phyloP scores from a whole-genome alignment of 345 rosid species.

The Sapria himalayana region DNA sequence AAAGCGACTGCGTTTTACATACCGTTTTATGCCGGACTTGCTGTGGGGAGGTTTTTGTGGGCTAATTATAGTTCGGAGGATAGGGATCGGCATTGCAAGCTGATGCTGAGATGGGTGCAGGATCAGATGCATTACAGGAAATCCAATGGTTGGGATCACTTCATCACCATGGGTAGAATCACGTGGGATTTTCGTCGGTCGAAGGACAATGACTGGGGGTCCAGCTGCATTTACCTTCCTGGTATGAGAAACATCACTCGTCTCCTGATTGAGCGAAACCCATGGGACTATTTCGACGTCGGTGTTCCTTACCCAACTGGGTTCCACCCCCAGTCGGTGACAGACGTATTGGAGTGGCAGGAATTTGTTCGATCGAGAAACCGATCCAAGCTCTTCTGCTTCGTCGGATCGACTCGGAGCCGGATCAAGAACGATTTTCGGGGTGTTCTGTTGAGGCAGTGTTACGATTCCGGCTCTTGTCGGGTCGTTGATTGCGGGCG shows the following conservation, averaged over 20 bases:
- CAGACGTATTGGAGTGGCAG: slow-evolving; percentile 66
- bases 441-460: slow-evolving; percentile 39
- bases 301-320: slow-evolving; percentile 94
- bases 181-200: slow-evolving; percentile 94
- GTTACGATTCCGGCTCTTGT: slow-evolving; percentile 34
- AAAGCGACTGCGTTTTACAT: slow-evolving; percentile 69
- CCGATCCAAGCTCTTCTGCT: slow-evolving; percentile 55
- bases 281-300: slow-evolving; percentile 94
- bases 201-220: slow-evolving; percentile 69
- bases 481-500: slow-evolving; percentile 43
- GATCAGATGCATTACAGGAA: slow-evolving; percentile 38
- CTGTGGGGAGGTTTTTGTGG: slow-evolving; percentile 75
- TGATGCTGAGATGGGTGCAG: slow-evolving; percentile 46
- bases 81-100: slow-evolving; percentile 55
- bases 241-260: slow-evolving; percentile 91
- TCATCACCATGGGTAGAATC: slow-evolving; percentile 82
- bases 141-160: slow-evolving; percentile 92
- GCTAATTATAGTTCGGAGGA: slow-evolving; percentile 27
- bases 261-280: slow-evolving; percentile 78
- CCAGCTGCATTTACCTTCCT: slow-evolving; percentile 52
- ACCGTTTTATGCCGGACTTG: slow-evolving; percentile 87
- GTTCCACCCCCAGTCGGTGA: slow-evolving; percentile 73
- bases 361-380: slow-evolving; percentile 33
- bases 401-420: slow-evolving; percentile 69
- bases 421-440: slow-evolving; percentile 52